Evolutionary conservation across 257 asterid genomes (phyloP).

Genomic region (Lycium ferocissimum): DNA sequence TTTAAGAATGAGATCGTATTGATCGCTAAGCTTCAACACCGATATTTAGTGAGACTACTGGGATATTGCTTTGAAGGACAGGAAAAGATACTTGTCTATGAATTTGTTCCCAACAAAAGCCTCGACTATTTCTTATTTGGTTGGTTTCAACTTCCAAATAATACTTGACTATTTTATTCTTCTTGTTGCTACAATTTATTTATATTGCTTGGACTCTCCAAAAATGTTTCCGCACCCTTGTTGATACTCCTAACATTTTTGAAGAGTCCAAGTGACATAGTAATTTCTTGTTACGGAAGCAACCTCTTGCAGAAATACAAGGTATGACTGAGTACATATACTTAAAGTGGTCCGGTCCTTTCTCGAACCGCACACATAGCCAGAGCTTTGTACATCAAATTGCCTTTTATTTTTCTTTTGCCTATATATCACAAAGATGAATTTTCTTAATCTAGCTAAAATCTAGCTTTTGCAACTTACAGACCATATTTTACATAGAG

Average conservation of each 20-base stretch:
- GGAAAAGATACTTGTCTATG: conserved; percentile 45
- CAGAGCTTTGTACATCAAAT: neutral
- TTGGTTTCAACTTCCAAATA: neutral
- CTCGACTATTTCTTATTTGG: conserved; percentile 42
- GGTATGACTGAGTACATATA: neutral
- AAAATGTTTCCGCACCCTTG: too few relatives aligned
- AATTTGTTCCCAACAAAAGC: conserved; percentile 40
- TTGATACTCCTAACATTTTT: too few relatives aligned
- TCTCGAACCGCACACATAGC: neutral
- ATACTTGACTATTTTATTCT: too few relatives aligned
- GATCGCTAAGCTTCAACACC: conserved; percentile 44
- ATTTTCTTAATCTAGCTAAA: neutral
- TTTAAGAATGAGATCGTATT: conserved; percentile 37
- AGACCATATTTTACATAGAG: neutral
- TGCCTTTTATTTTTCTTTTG: too few relatives aligned
- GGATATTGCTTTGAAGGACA: conserved; percentile 39
- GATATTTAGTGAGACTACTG: conserved; percentile 36
- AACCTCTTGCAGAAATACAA: neutral
- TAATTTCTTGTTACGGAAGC: too few relatives aligned
- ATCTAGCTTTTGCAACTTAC: neutral
- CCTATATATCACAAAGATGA: neutral
- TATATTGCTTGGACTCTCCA: too few relatives aligned
- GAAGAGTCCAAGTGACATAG: too few relatives aligned
- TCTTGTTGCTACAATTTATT: too few relatives aligned
- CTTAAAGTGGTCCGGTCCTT: neutral